A percentile compares a stretch with the other conserved stretches of the same genome.
Conservation (phyloP, 2,329 filamentous ascomycete species). For the Colletotrichum tofieldiae region DNA sequence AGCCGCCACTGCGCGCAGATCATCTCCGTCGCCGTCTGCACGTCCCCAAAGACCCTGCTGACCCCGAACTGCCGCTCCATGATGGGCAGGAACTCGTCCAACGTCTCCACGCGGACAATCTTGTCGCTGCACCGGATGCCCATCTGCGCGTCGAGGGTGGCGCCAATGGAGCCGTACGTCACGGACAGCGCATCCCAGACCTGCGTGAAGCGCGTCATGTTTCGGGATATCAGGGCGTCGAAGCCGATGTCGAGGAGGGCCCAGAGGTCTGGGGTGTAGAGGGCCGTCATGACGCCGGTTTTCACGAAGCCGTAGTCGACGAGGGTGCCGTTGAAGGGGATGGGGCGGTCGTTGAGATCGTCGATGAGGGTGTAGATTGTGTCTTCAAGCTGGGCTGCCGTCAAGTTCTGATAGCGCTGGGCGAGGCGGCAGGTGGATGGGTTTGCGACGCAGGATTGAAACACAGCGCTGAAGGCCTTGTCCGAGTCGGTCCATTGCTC, state of each 20-base stretch:
- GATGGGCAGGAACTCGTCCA: slow-evolving; percentile 49
- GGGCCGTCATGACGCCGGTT: slow-evolving; percentile 8
- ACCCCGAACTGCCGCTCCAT: slow-evolving; percentile 45
- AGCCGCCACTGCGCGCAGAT: slow-evolving; percentile 57
- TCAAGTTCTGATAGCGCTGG: slow-evolving; percentile 17
- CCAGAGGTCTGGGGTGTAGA: slow-evolving; percentile 37
- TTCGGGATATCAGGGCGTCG: slow-evolving; percentile 33
- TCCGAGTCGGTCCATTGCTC: slow-evolving; percentile 48
- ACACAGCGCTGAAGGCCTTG: slow-evolving; percentile 47
- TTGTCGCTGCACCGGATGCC: slow-evolving; percentile 57
- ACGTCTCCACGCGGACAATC: slow-evolving; percentile 45
- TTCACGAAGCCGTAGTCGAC: slow-evolving; percentile 48
- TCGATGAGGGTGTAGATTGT: slow-evolving; percentile 46
- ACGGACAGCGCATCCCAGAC: too few relatives aligned
- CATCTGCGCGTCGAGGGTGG: slow-evolving; percentile 28
- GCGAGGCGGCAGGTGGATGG: slow-evolving; percentile 46
- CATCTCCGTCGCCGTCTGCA: slow-evolving; percentile 39
- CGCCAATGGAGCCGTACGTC: not conserved
- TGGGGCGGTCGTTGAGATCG: slow-evolving; percentile 46
- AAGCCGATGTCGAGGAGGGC: slow-evolving; percentile 3
- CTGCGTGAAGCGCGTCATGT: slow-evolving; percentile 1
- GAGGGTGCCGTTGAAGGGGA: slow-evolving; percentile 43
- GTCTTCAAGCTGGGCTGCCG: slow-evolving; percentile 46
- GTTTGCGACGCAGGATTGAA: slow-evolving; percentile 46
- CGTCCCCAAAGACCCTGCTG: slow-evolving; percentile 51